Base-by-base conservation (phyloP, 1,139 yeast species). In the Geotrichum carabidarum region DNA sequence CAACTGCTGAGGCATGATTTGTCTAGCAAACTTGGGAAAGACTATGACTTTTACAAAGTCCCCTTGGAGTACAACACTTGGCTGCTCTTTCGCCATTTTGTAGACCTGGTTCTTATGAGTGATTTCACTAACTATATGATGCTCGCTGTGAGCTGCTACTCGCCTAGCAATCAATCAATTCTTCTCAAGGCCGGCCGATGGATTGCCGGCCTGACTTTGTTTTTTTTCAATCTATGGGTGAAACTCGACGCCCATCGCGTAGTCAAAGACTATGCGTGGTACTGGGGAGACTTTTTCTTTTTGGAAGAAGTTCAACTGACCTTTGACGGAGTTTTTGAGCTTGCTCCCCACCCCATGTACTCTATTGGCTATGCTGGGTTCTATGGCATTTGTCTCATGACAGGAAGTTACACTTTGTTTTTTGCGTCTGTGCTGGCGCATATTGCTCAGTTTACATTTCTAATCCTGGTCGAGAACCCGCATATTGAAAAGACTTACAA, bases 301-400 rank as follows among this genome's bases (percentile, higher is more conserved):
- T 78, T 91, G 58, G 86, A 87, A 67, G 88, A 87, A 62, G 82
- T 84, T 65, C 84, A 86, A 59, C 78, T 88, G 65, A 85, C 88
- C 36, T 88, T 88, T 71, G 95, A 88, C 68, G 96, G 96, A 45
- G 95, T 88, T 9, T 88, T 87, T 68, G 95, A 88, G 70, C 80
- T 88, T 79, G 89, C 91, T 12, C 96, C 96, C 41, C 96, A 88
- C 68, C 96, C 96, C 55, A 88, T 88, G 96, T 88, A 88, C 68
- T 86, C 95, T 0, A 85, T 89, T 53, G 96, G 96, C 5, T 88
- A 88, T 68, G 80, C 88, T 53, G 96, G 96, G 1, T 88, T 85
- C 71, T 88, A 88, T 66, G 96, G 95, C 0, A 81, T 86, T 66
- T 90, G 93, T 1, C 73, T 88, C 58, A 84, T 88, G 63, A 78